phyloP scores from a whole-genome alignment of 2,329 filamentous ascomycete genomes.

The Ambrosiella cleistominuta region DNA sequence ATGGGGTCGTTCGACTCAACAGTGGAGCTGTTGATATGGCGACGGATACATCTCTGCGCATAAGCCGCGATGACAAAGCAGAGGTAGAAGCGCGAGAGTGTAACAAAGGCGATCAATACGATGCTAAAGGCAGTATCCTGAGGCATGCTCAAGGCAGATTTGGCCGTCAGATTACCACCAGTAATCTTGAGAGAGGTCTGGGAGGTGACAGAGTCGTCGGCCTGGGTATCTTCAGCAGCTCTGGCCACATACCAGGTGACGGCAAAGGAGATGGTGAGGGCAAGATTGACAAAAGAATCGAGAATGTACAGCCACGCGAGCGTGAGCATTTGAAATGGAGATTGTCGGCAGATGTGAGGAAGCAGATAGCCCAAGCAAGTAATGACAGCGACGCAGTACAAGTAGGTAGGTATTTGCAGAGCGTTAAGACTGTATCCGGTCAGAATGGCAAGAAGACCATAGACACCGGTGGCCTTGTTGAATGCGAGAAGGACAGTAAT shows the following conservation, averaged over 20 bases:
- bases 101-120: slow-evolving; percentile 55
- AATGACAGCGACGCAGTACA: slow-evolving; percentile 65
- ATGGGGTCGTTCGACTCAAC: slow-evolving; percentile 9
- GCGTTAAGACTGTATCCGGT: slow-evolving; percentile 71
- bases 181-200: slow-evolving; percentile 10
- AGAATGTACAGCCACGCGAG: slow-evolving; percentile 75
- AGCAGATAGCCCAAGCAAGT: slow-evolving; percentile 50
- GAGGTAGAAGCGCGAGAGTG: slow-evolving; percentile 65
- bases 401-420: slow-evolving; percentile 77
- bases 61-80: slow-evolving; percentile 69
- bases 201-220: slow-evolving; percentile 11
- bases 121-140: slow-evolving; percentile 59
- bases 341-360: slow-evolving; percentile 63
- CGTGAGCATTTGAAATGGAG: slow-evolving; percentile 59
- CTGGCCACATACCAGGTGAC: slow-evolving; percentile 67
- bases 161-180: slow-evolving; percentile 3
- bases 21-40: slow-evolving; percentile 28
- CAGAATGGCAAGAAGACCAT: slow-evolving; percentile 73
- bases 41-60: slow-evolving; percentile 57
- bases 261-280: slow-evolving; percentile 68
- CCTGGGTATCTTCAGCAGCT: slow-evolving; percentile 22
- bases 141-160: slow-evolving; percentile 17
- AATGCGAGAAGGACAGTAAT: slow-evolving; percentile 69
- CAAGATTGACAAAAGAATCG: slow-evolving; percentile 65
- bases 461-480: slow-evolving; percentile 84